Evolutionary conservation across 2,329 filamentous ascomycete genomes (phyloP), one percentile per base, ranked within the genome.

Genomic region (Gliomastix tumulicola): DNA sequence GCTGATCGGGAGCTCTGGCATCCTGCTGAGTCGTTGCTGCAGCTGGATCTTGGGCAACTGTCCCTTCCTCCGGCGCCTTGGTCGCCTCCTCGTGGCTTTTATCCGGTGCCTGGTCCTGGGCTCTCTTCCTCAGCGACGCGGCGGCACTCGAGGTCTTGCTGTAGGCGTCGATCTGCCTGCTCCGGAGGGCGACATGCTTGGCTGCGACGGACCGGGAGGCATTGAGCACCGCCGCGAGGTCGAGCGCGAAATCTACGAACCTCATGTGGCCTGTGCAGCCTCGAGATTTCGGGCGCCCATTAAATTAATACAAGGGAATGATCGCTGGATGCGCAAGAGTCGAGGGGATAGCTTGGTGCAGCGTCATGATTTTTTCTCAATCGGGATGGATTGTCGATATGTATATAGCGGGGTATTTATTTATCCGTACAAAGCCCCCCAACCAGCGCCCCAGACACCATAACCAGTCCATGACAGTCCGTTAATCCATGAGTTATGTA

Each of bases 221-320:
- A 65, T 73, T 78, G 57, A 83, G 69, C 45, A 89, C 68, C 42
- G 80, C 76, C 47, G 80, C 77, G 49, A 84, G 66, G 63, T 89
- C 85, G 54, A 88, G 66, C 44, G 69, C 63, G 53, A 71, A 76
- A 63, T 75, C 81, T 63, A 73, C 75, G 70, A 78, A 65, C 57
- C 74, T 65, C 75, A 79, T 79, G 47, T n/a, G n/a, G n/a, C n/a
- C n/a, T n/a, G n/a, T n/a, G n/a, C n/a, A n/a, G n/a, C n/a, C n/a
- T n/a, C n/a, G n/a, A n/a, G n/a, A n/a, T n/a, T n/a, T n/a, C n/a
- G n/a, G n/a, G n/a, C n/a, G n/a, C n/a, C n/a, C n/a, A n/a, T n/a
- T n/a, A n/a, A n/a, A n/a, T n/a, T n/a, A n/a, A n/a, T n/a, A n/a
- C n/a, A n/a, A n/a, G n/a, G n/a, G n/a, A n/a, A n/a, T n/a, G n/a